These are phyloP conservation scores for Saprolegnia parasitica DNA, from an alignment of 352 stramenopile genomes.

Conservation along the genomic window DNA sequence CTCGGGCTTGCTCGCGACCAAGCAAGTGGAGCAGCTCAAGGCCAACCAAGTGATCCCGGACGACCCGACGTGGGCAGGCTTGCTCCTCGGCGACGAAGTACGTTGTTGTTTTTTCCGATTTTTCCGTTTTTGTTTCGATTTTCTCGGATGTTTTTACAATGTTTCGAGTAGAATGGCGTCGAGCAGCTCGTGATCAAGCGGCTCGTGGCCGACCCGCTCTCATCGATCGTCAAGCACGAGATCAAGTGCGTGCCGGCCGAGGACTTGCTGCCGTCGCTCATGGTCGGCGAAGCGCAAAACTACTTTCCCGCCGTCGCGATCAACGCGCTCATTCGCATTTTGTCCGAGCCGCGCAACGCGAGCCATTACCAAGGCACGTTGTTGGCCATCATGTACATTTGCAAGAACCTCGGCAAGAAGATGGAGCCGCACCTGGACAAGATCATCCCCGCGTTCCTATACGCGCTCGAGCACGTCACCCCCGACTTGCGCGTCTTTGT, in stretches of 20 bases:
- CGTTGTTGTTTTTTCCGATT: no score
- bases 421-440: constrained; percentile 94
- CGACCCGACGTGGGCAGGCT: background rate
- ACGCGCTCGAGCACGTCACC: constrained; percentile 88
- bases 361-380: constrained; percentile 97
- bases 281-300: constrained; percentile 83
- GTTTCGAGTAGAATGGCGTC: background rate
- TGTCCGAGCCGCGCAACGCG: constrained; percentile 94
- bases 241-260: constrained; percentile 44
- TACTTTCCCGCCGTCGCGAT: constrained; percentile 97
- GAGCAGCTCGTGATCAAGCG: constrained; percentile 2
- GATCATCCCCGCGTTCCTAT: constrained; percentile 97
- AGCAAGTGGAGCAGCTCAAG: constrained; percentile 45
- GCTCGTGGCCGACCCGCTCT: background rate
- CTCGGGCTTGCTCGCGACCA: constrained; percentile 39
- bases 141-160: no score
- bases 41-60: constrained; percentile 2
- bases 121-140: no score
- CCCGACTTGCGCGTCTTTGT: constrained; percentile 90
- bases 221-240: constrained; percentile 53
- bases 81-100: background rate
- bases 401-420: constrained; percentile 92
- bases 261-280: constrained; percentile 67
- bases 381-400: constrained; percentile 99
- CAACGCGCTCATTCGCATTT: constrained; percentile 96